Evolutionary conservation across 2,329 filamentous ascomycete species (phyloP).

Genomic region (Ophiostoma montium): DNA sequence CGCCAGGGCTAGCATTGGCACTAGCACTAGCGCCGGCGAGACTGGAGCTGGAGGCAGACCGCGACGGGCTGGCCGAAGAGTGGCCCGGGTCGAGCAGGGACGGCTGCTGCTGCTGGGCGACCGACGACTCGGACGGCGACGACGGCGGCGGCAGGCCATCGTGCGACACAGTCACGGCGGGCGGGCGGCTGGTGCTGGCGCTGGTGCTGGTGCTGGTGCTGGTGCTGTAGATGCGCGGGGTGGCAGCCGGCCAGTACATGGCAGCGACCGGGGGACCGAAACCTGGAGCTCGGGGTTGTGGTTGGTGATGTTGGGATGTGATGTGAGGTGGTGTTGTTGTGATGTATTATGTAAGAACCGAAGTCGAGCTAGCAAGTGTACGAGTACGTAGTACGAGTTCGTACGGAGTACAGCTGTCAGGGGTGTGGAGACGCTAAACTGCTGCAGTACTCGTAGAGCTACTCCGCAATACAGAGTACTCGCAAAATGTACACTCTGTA

Average conservation of each 20-base stretch:
- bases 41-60: constrained; percentile 9
- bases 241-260: constrained; percentile 90
- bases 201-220: constrained; percentile 52
- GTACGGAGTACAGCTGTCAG: too few species aligned
- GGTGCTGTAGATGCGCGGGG: constrained; percentile 69
- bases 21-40: constrained; percentile 12
- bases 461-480: too few species aligned
- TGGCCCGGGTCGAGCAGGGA: constrained; percentile 7
- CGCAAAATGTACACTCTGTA: too few species aligned
- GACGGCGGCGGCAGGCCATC: constrained; percentile 38
- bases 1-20: too few species aligned
- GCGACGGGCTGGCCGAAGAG: constrained; percentile 2
- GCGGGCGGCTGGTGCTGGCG: constrained; percentile 23
- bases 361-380: too few species aligned
- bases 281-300: constrained; percentile 16
- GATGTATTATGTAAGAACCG: too few species aligned
- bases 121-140: too few species aligned
- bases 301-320: not conserved
- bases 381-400: too few species aligned
- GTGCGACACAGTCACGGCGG: constrained; percentile 39
- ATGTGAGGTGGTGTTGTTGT: too few species aligned
- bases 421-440: too few species aligned
- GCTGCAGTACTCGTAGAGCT: too few species aligned
- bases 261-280: too few species aligned
- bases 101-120: constrained; percentile 4